Conservation (phyloP, 495 filamentous ascomycete genomes). For the Penicillium samsonianum region DNA sequence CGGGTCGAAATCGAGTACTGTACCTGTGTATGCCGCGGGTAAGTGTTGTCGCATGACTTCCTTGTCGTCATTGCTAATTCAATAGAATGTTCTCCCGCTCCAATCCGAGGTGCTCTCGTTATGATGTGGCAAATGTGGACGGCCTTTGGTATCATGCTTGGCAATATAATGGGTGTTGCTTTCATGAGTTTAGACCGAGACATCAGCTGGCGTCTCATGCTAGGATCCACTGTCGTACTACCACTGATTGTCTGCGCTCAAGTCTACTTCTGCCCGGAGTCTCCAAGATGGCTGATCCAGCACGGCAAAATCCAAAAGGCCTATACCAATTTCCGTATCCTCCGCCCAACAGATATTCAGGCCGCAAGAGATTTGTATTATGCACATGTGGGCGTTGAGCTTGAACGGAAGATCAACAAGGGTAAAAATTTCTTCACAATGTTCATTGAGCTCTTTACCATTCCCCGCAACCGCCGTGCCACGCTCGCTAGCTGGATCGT, state of each 20-base stretch:
- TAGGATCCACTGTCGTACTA: slow-evolving; percentile 48
- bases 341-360: slow-evolving; percentile 50
- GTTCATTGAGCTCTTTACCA: slow-evolving; percentile 54
- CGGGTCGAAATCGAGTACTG: slow-evolving; percentile 59
- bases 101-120: slow-evolving; percentile 60
- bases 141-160: slow-evolving; percentile 79
- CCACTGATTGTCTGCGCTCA: slow-evolving; percentile 48
- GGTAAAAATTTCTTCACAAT: slow-evolving; percentile 50
- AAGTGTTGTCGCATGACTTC: neutral
- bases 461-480: slow-evolving; percentile 56
- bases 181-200: slow-evolving; percentile 49
- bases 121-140: slow-evolving; percentile 70
- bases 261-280: slow-evolving; percentile 66
- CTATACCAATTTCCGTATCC: slow-evolving; percentile 44
- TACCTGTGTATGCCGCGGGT: slow-evolving; percentile 57
- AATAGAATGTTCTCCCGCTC: slow-evolving; percentile 53
- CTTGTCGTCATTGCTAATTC: neutral
- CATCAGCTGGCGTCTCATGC: slow-evolving; percentile 50
- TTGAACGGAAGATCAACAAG: slow-evolving; percentile 47
- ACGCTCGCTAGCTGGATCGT: slow-evolving; percentile 53
- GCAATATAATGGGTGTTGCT: slow-evolving; percentile 70
- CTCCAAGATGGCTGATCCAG: slow-evolving; percentile 67
- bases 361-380: slow-evolving; percentile 58
- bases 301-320: slow-evolving; percentile 48
- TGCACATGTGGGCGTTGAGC: slow-evolving; percentile 47